These are phyloP conservation scores for Fusarium bulbicola DNA, from an alignment of 2,329 filamentous ascomycete genomes.

Conservation along the genomic window DNA sequence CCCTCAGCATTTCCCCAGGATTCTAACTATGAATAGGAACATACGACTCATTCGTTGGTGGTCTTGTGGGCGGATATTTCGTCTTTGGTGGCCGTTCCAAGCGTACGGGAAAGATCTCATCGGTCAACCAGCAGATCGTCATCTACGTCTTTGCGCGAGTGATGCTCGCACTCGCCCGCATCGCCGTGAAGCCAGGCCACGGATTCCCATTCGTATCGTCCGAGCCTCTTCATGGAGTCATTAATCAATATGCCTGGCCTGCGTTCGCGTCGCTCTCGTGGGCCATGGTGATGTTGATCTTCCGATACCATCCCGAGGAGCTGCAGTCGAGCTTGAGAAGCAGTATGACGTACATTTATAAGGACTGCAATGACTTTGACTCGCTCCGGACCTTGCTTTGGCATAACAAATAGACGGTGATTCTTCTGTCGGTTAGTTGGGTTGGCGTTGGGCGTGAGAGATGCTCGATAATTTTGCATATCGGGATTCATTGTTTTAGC, in stretches of 20 bases:
- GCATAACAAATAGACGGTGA: conserved; percentile 74
- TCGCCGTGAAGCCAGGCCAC: conserved; percentile 74
- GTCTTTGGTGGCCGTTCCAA: conserved; percentile 79
- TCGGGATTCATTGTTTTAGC: conserved; percentile 10
- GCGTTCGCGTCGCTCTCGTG: conserved; percentile 91
- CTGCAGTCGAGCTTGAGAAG: conserved; percentile 90
- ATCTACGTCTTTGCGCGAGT: conserved; percentile 98
- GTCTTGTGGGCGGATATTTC: conserved; percentile 87
- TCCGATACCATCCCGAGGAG: conserved; percentile 89
- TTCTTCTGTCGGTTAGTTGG: conserved; percentile 6
- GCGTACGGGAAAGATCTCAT: conserved; percentile 75
- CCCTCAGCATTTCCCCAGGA: background rate
- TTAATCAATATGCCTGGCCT: conserved; percentile 84
- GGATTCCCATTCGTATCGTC: conserved; percentile 61
- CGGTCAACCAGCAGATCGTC: conserved; percentile 95
- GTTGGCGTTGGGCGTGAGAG: conserved; percentile 34
- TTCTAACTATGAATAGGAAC: conserved; percentile 56
- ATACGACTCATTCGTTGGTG: conserved; percentile 87
- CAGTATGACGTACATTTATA: conserved; percentile 98
- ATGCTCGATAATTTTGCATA: conserved; percentile 26
- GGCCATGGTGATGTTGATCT: conserved; percentile 95
- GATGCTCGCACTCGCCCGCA: conserved; percentile 81
- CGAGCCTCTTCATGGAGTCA: conserved; percentile 57
- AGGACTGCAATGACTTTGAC: conserved; percentile 90
- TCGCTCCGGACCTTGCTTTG: conserved; percentile 83